A percentile compares a stretch with the other conserved stretches of the same genome.
These are phyloP conservation scores for Ammopiptanthus mongolicus DNA, from an alignment of 306 rosid species.

Conservation along the genomic window DNA sequence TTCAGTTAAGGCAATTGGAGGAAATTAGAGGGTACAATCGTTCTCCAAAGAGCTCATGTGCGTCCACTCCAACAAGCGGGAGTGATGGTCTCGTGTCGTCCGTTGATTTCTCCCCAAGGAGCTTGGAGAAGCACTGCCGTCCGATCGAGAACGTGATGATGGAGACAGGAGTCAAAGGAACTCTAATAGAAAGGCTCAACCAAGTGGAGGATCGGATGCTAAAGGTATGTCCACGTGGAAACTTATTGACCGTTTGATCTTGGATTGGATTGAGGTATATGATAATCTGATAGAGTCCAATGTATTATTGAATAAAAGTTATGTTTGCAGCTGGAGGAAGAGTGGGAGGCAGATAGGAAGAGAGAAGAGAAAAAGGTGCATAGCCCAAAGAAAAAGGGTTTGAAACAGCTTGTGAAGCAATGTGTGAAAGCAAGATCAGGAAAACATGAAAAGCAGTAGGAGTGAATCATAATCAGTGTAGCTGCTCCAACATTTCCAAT, in stretches of 20 bases:
- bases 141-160: conserved; percentile 57
- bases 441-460: conserved; percentile 3
- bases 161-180: conserved; percentile 67
- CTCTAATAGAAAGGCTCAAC: conserved; percentile 61
- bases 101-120: conserved; percentile 51
- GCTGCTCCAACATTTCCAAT: background rate
- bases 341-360: conserved; percentile 25
- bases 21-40: conserved; percentile 33
- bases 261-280: background rate
- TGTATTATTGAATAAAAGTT: conserved; percentile 24
- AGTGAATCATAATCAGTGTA: background rate
- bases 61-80: conserved; percentile 34
- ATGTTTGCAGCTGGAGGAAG: conserved; percentile 59
- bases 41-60: conserved; percentile 33
- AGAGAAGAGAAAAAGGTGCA: conserved; percentile 22
- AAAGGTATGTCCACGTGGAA: conserved; percentile 35
- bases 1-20: conserved; percentile 33
- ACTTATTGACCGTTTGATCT: background rate
- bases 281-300: background rate
- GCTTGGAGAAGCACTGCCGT: conserved; percentile 87
- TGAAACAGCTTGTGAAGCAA: conserved; percentile 45
- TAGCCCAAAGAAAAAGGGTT: conserved; percentile 34
- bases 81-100: conserved; percentile 33
- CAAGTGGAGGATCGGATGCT: conserved; percentile 64
- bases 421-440: conserved; percentile 29